Evolutionary conservation across 192 early-diverging fungal genomes (phyloP).

Genomic region (Coemansia sp.): DNA sequence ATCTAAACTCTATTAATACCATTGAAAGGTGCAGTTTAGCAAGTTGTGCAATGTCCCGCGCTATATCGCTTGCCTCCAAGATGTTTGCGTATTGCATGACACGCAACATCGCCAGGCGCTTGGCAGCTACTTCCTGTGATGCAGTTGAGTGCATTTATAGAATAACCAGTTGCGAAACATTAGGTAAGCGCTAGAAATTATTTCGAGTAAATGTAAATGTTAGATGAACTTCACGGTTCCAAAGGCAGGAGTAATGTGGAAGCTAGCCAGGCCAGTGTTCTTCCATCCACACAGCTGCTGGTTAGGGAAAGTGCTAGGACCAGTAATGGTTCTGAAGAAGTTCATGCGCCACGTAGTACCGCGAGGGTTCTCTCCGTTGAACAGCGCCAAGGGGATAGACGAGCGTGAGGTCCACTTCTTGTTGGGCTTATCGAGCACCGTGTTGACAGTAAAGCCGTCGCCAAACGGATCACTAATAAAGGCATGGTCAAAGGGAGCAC

Average conservation of each 20-base stretch:
- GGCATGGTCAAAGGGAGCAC: slow-evolving; percentile 47
- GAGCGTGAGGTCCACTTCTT: slow-evolving; percentile 21
- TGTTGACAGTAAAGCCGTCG: slow-evolving; percentile 44
- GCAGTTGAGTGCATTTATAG: too few relatives aligned
- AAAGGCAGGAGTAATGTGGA: slow-evolving; percentile 50
- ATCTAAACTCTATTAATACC: too few relatives aligned
- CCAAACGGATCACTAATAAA: slow-evolving; percentile 40
- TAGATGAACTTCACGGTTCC: slow-evolving; percentile 28
- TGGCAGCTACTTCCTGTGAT: too few relatives aligned
- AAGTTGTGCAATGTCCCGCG: too few relatives aligned
- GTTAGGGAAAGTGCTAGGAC: slow-evolving; percentile 33
- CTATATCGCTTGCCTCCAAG: not conserved
- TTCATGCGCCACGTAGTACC: slow-evolving; percentile 52
- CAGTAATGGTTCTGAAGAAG: slow-evolving; percentile 49
- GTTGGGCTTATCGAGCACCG: slow-evolving; percentile 24
- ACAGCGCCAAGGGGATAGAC: slow-evolving; percentile 45
- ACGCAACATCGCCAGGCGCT: not conserved
- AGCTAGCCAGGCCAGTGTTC: slow-evolving; percentile 37
- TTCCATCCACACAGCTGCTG: slow-evolving; percentile 53
- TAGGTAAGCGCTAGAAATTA: too few relatives aligned
- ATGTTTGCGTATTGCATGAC: not conserved
- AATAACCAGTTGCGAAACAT: too few relatives aligned
- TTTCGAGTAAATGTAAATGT: not conserved
- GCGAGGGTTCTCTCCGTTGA: slow-evolving; percentile 42
- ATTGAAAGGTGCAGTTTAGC: too few relatives aligned